Evolutionary conservation across 352 stramenopile genomes (phyloP), one percentile per base, ranked within the genome.

Genomic region (Stramenopiles sp.): DNA sequence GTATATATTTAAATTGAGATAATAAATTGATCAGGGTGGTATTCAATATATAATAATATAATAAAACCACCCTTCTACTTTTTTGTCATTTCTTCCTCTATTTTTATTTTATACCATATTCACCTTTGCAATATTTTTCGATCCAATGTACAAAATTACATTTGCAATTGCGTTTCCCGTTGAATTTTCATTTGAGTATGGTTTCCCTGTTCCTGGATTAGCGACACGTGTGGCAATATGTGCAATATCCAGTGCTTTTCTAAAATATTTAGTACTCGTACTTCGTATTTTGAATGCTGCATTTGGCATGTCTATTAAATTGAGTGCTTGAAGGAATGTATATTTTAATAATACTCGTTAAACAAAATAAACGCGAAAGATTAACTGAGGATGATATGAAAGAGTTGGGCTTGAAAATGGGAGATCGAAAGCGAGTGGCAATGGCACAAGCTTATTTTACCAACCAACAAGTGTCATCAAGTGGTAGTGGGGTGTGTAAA

Each of bases 101-200:
- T 69, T 20, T 20, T 20, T 27, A 69, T 69, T 69, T 69, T 69
- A 69, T 69, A 27, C 53, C 53, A 69, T 69, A 20, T 69, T 69
- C 27, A 69, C 53, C 20, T 69, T 69, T 69, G 20, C 27, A 27
- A 69, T 69, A 69, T 23, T 69, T 27, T 69, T 69, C 53, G 53
- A 69, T 69, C 53, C 53, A 69, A 69, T 69, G 53, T 69, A 69
- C 53, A 69, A 69, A 69, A 69, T 69, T 69, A 27, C 53, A 27
- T 69, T 69, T 27, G 53, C 53, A 27, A 23, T 69, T 69, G 53
- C 53, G 20, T 69, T 69, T 27, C 53, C 53, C 27, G 53, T 69
- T 69, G 53, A 69, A 69, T 69, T 69, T 69, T 69, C 53, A 23
- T 69, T 69, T 27, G 53, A 69, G 53, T 69, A 69, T 27, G 53